A percentile compares a stretch with the other conserved stretches of the same genome.
Evolutionary conservation across 2,329 filamentous ascomycete species (phyloP).

Genomic region (Akanthomyces muscarius): DNA sequence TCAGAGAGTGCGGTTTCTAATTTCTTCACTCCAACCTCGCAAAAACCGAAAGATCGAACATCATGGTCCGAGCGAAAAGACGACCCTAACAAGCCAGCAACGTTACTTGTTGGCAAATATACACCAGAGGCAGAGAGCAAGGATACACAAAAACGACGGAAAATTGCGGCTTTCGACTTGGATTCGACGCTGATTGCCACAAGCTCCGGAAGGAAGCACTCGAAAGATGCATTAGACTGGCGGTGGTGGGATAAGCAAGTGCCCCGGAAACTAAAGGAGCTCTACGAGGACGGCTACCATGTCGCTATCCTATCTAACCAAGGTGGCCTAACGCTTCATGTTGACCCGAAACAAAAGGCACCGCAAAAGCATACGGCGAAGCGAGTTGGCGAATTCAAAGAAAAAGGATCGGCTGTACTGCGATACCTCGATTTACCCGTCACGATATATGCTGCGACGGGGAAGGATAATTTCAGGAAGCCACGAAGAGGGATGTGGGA

Average conservation of each 20-base stretch:
- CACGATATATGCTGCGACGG: constrained; percentile 81
- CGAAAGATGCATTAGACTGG: constrained; percentile 72
- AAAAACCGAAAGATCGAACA: constrained; percentile 75
- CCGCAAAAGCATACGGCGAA: constrained; percentile 58
- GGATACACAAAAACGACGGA: constrained; percentile 40
- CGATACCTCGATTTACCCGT: constrained; percentile 69
- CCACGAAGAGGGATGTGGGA: constrained; percentile 88
- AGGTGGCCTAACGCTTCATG: constrained; percentile 71
- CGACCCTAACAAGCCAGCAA: constrained; percentile 43
- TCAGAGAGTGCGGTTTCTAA: constrained; percentile 67
- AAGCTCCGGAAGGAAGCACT: constrained; percentile 75
- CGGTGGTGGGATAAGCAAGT: constrained; percentile 85
- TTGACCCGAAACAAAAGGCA: constrained; percentile 61
- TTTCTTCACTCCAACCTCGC: constrained; percentile 84
- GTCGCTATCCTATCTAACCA: constrained; percentile 87
- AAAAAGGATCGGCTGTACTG: constrained; percentile 68
- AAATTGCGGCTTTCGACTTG: constrained; percentile 69
- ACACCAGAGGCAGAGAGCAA: constrained; percentile 39
- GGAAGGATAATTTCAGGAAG: constrained; percentile 78
- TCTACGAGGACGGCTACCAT: constrained; percentile 70
- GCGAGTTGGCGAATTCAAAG: constrained; percentile 75
- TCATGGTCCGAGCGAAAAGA: constrained; percentile 65
- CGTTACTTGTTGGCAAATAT: constrained; percentile 74
- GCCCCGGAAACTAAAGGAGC: constrained; percentile 59
- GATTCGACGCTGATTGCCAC: constrained; percentile 85